These are phyloP conservation scores for Alopecurus myosuroides DNA, from an alignment of 176 grass and related monocot species.

Conservation along the genomic window DNA sequence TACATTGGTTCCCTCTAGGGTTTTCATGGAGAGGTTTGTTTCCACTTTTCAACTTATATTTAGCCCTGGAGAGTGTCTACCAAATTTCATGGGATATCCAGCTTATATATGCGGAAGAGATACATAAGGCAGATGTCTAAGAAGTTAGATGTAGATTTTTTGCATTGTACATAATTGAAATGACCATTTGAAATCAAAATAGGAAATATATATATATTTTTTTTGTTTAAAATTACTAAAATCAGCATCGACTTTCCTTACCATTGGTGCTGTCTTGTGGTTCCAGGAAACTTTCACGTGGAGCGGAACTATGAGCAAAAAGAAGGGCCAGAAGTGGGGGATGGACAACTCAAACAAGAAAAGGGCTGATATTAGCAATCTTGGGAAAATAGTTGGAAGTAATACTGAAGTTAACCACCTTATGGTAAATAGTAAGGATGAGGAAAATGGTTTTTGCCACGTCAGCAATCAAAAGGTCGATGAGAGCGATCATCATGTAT, in stretches of 20 bases:
- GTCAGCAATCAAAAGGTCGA: slow-evolving; percentile 1
- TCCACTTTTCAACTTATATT: neutral
- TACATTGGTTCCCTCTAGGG: neutral
- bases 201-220: neutral
- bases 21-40: neutral
- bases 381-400: slow-evolving; percentile 19
- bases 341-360: slow-evolving; percentile 31
- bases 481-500: slow-evolving; percentile 20
- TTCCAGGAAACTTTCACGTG: slow-evolving; percentile 67
- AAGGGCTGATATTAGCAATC: neutral
- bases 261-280: slow-evolving; percentile 23
- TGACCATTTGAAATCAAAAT: neutral
- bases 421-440: slow-evolving; percentile 14
- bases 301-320: slow-evolving; percentile 83
- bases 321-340: slow-evolving; percentile 96
- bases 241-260: neutral
- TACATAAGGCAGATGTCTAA: slow-evolving; percentile 1
- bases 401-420: slow-evolving; percentile 13
- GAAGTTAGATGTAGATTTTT: neutral
- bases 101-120: neutral
- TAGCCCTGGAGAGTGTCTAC: neutral
- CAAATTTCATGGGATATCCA: neutral
- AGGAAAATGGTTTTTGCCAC: slow-evolving; percentile 12
- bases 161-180: neutral
- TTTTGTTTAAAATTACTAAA: neutral